phyloP scores from a whole-genome alignment of 116 monocot genomes.

The Trichopus zeylanicus region DNA sequence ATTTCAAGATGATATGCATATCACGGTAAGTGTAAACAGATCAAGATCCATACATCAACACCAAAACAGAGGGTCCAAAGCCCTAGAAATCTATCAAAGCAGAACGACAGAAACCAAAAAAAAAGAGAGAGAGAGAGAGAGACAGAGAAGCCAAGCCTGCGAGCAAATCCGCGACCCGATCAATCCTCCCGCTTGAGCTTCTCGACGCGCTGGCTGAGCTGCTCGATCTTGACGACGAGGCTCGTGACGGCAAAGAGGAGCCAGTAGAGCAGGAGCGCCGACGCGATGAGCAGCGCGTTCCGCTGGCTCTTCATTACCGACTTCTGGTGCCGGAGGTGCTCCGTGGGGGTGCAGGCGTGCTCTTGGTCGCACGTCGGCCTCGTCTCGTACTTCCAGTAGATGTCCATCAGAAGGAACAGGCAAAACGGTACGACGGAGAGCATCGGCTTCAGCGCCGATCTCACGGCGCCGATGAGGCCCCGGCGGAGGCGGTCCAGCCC shows the following conservation, averaged over 20 bases:
- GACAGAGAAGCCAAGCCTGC: not conserved
- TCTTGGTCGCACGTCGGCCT: constrained; percentile 50
- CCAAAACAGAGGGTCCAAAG: too few species aligned
- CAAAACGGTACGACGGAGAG: constrained; percentile 76
- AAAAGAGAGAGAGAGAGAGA: not conserved
- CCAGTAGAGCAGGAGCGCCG: constrained; percentile 72
- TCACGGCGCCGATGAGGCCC: constrained; percentile 46
- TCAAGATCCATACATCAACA: not conserved
- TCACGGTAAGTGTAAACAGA: not conserved
- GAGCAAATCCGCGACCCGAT: not conserved
- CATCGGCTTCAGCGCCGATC: constrained; percentile 61
- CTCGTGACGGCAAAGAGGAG: constrained; percentile 59
- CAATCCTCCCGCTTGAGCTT: constrained; percentile 57
- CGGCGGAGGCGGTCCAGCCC: constrained; percentile 61
- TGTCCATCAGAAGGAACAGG: constrained; percentile 71
- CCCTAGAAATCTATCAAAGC: too few species aligned
- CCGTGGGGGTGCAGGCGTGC: constrained; percentile 63
- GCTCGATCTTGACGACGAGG: constrained; percentile 43
- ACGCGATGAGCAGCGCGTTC: constrained; percentile 68
- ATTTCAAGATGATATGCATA: not conserved
- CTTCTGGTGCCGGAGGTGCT: constrained; percentile 80
- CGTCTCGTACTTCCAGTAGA: constrained; percentile 93
- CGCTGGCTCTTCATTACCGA: constrained; percentile 84
- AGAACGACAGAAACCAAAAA: not conserved
- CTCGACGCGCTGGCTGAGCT: constrained; percentile 49